Evolutionary conservation across 2,329 filamentous ascomycete genomes (phyloP), one percentile per base, ranked within the genome.

Genomic region (Fusarium armeniacum): DNA sequence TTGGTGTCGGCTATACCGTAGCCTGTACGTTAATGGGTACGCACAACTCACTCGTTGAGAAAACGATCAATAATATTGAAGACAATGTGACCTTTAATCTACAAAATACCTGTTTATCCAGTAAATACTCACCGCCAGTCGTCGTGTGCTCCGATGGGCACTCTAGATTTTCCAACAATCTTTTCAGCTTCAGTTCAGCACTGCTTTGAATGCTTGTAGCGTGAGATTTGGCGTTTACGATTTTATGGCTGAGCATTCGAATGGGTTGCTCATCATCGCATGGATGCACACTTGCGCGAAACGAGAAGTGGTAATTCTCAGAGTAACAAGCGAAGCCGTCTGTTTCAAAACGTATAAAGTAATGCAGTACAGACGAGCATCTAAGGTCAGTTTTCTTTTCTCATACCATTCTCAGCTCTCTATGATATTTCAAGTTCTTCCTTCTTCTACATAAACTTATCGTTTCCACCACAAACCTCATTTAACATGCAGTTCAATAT

Each of bases 61-160:
- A 24, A 4, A 35, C 0, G 18, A 6, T 5, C 24, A 35, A n/a
- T 2, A 2, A n/a, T 15, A 0, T 5, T 18, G 10, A 10, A 5
- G 22, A 0, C 4, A 18, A 5, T 16, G 8, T 18, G 11, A 26
- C 28, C 18, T 11, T 32, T 7, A 6, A 11, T 22, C 28, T 5
- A n/a, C 9, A n/a, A 9, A 0, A 32, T 13, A 8, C 44, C 44
- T n/a, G 20, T 5, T 22, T 22, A 18, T 4, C 8, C 2, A 11
- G 20, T 6, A 20, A 33, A 24, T 18, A 8, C 28, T 33, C 20
- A 35, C 45, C 45, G 10, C 15, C 30, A 33, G 15, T 35, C 20
- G 10, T 12, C 18, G 9, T 26, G 6, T n/a, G 20, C 13, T 16
- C 20, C 44, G 18, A 20, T 16, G 3, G 18, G n/a, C 5, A 46